These are phyloP conservation scores for Tylopilus intermedius DNA, from an alignment of 768 basidiomycete species.

Conservation along the genomic window DNA sequence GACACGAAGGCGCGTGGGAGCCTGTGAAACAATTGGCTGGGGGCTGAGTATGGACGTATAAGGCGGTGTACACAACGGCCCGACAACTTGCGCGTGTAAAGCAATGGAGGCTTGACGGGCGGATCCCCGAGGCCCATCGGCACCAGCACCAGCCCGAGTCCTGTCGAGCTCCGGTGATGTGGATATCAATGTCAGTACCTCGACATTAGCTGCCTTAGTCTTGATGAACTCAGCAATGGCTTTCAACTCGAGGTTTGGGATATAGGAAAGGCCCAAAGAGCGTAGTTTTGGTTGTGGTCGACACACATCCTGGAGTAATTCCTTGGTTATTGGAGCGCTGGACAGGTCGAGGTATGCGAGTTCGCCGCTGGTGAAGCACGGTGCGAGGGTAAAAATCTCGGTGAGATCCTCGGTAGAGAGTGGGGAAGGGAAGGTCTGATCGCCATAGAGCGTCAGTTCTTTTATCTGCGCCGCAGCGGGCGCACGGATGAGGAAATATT, in stretches of 20 bases:
- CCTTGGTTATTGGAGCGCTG: slow-evolving; percentile 64
- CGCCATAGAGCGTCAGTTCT: slow-evolving; percentile 88
- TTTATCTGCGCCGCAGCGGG: slow-evolving; percentile 55
- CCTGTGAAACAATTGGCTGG: slow-evolving; percentile 27
- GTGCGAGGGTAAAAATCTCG: slow-evolving; percentile 65
- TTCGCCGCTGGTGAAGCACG: slow-evolving; percentile 70
- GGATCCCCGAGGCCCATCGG: slow-evolving; percentile 32
- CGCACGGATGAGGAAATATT: slow-evolving; percentile 64
- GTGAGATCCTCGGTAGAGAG: slow-evolving; percentile 61
- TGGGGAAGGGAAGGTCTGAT: slow-evolving; percentile 74
- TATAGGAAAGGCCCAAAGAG: slow-evolving; percentile 86
- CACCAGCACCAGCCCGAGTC: slow-evolving; percentile 33
- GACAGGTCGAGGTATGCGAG: slow-evolving; percentile 90
- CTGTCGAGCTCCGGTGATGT: slow-evolving; percentile 74
- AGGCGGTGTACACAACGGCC: slow-evolving; percentile 75
- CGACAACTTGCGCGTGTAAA: slow-evolving; percentile 72
- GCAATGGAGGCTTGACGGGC: slow-evolving; percentile 68
- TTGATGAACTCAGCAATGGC: slow-evolving; percentile 65
- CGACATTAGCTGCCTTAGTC: slow-evolving; percentile 67
- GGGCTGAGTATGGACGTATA: slow-evolving; percentile 55
- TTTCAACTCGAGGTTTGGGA: slow-evolving; percentile 62
- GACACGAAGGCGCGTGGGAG: slow-evolving; percentile 74
- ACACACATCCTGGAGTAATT: slow-evolving; percentile 46
- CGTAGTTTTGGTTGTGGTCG: slow-evolving; percentile 69
- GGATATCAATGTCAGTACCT: slow-evolving; percentile 76